Base-by-base conservation (phyloP, 306 rosid genomes). In the Vigna unguiculata region DNA sequence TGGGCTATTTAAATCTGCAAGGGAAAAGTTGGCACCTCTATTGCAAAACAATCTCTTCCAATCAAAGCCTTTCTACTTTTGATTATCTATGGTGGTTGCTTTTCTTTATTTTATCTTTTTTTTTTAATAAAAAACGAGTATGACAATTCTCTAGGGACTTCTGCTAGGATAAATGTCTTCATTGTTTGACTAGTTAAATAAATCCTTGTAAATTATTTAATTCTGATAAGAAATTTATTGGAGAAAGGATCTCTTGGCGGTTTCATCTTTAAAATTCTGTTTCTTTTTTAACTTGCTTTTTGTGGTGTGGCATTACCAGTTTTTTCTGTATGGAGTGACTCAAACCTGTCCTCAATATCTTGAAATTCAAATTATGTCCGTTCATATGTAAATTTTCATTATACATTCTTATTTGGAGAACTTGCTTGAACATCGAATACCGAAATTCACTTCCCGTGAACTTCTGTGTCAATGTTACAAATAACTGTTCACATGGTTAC, bases 401-500 rank as follows among this genome's bases (percentile, higher is more conserved):
- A 52, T 52, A 19, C 58, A 0, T 52, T 19, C 19, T 17, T 52
- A 20, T 20, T 53, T 53, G 59, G 34, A 53, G 61, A 55, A 22
- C 61, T 21, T 55, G n/a, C 32, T 10, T 55, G 3, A 55, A 21
- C 32, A 22, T 55, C 34, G 22, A 55, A 55, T 55, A 55, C 34
- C 9, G 61, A 55, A 55, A 55, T 55, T 55, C 21, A 4, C 61
- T 4, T 55, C 32, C 8, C 4, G 24, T 11, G 32, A 55, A 21
- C 60, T 54, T 54, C 32, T 55, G 61, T 6, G 13, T 55, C 16
- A 22, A 24, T 48, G 38, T 21, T 47, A 25, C 1, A 4, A 38
- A 77, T 48, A 15, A 68, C 19, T 21, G 9, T 16, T 69, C 34
- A 49, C 53, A 51, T 76, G 34, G 14, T 71, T 59, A 51, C 13